Evolutionary conservation across 106 monocot genomes (phyloP).

Genomic region (Posidonia australis): DNA sequence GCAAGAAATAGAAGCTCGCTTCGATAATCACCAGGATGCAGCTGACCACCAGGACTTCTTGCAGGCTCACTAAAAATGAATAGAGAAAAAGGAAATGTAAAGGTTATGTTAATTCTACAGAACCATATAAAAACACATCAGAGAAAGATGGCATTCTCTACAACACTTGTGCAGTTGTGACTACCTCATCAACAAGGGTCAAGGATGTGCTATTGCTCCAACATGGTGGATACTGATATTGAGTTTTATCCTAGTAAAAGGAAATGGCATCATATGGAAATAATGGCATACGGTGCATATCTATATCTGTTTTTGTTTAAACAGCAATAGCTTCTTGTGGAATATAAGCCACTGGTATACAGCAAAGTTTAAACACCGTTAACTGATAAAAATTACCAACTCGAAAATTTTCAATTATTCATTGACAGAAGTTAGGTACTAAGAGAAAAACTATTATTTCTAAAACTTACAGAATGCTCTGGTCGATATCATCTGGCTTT

Average conservation of each 20-base stretch:
- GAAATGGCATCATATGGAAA: too few species aligned
- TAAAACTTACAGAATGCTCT: slow-evolving; percentile 21
- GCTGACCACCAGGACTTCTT: slow-evolving; percentile 12
- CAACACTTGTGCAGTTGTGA: neutral
- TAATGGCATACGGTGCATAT: too few species aligned
- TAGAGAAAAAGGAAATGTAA: neutral
- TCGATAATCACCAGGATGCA: slow-evolving; percentile 30
- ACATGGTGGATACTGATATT: too few species aligned
- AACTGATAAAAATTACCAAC: neutral
- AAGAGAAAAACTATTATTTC: neutral
- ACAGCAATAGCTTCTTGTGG: too few species aligned
- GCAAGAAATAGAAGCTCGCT: slow-evolving; percentile 74
- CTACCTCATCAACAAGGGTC: neutral
- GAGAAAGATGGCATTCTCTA: neutral
- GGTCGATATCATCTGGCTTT: slow-evolving; percentile 10
- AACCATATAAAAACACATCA: too few species aligned
- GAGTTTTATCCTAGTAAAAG: neutral
- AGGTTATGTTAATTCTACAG: too few species aligned
- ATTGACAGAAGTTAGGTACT: neutral
- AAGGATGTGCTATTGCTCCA: neutral
- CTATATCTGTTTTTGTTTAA: neutral
- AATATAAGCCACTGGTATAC: neutral
- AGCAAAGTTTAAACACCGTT: neutral
- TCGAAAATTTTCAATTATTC: neutral
- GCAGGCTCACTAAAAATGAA: slow-evolving; percentile 30